Evolutionary conservation across 1,284 basidiomycete genomes (phyloP).

Genomic region (Melampsora larici-populina): DNA sequence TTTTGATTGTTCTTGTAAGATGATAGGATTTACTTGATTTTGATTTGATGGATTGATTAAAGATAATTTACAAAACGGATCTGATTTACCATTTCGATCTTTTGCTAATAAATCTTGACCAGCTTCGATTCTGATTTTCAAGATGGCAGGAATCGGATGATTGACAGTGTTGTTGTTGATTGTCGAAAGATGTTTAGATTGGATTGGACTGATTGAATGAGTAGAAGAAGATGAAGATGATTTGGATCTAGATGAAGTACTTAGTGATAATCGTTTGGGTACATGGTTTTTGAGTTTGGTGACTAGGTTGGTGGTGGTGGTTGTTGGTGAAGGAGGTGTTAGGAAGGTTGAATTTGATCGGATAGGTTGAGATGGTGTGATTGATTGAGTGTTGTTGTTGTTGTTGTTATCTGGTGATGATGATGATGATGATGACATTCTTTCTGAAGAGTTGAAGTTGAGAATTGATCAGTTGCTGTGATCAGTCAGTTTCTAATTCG

Average conservation of each 20-base stretch:
- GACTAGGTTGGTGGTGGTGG: neutral
- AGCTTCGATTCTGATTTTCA: constrained; percentile 3
- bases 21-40: neutral
- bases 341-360: too few relatives aligned
- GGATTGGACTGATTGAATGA: neutral
- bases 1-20: constrained; percentile 44
- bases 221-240: neutral
- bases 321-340: neutral
- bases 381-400: too few relatives aligned
- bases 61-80: constrained; percentile 48
- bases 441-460: too few relatives aligned
- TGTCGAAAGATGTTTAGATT: neutral
- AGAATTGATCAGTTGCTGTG: too few relatives aligned
- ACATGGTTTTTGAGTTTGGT: neutral
- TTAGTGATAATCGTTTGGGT: neutral
- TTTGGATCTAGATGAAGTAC: too few relatives aligned
- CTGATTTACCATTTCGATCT: constrained; percentile 50
- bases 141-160: neutral
- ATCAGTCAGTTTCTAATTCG: too few relatives aligned
- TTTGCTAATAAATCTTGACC: constrained; percentile 48
- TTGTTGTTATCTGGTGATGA: too few relatives aligned
- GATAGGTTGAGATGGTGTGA: too few relatives aligned
- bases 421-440: too few relatives aligned
- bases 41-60: constrained; percentile 39
- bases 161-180: neutral